Evolutionary conservation across 805 yeast genomes (phyloP).

Genomic region (Candida montana): DNA sequence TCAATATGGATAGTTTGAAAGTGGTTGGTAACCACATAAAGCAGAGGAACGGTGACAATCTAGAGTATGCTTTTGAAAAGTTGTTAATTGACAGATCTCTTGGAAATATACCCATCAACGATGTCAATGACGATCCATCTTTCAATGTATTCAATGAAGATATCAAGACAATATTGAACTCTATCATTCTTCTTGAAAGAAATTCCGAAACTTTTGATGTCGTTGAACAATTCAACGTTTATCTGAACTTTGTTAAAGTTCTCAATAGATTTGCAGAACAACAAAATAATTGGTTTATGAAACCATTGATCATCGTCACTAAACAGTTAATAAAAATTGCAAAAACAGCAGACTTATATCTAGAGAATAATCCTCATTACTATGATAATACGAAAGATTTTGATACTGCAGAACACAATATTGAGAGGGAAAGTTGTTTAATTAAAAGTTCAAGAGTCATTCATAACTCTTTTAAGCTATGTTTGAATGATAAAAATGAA

Average conservation of each 20-base stretch:
- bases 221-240: conserved; percentile 24
- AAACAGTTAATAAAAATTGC: conserved; percentile 31
- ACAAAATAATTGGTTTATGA: conserved; percentile 48
- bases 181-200: conserved; percentile 9
- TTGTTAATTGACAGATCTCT: background rate
- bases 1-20: conserved; percentile 5
- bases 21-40: background rate
- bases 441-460: conserved; percentile 59
- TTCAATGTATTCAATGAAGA: conserved; percentile 6
- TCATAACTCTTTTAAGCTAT: conserved; percentile 68
- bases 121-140: background rate
- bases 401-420: conserved; percentile 15
- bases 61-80: conserved; percentile 2
- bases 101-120: conserved; percentile 1
- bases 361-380: conserved; percentile 15
- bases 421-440: conserved; percentile 29
- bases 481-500: conserved; percentile 74
- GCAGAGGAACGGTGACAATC: background rate
- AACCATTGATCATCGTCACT: conserved; percentile 35
- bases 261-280: conserved; percentile 49
- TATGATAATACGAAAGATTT: conserved; percentile 1
- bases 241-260: conserved; percentile 38
- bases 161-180: conserved; percentile 11
- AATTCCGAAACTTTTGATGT: conserved; percentile 28
- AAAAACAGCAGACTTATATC: conserved; percentile 18